Evolutionary conservation across 2,329 filamentous ascomycete species (phyloP), one percentile per base, ranked within the genome.

Genomic region (Claviceps pazoutovae): DNA sequence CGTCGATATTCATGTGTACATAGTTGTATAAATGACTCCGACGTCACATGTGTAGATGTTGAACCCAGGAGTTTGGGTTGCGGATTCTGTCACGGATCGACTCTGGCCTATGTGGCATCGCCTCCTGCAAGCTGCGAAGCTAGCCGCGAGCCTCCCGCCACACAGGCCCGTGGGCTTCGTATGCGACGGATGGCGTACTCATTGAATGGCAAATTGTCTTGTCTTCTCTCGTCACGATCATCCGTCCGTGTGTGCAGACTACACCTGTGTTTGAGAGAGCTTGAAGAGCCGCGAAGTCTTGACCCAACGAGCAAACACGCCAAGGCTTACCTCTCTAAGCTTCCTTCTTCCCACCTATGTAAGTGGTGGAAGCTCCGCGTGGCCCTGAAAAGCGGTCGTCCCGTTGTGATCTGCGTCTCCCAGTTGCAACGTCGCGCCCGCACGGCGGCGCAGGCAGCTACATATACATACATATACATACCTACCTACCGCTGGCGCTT

Each of bases 121-220:
- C 17, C 7, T 9, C 9, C 16, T 8, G 17, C 38, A 17, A n/a
- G 38, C 38, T 41, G 38, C 38, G 17, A 41, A 41, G 34, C 46
- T 30, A 14, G 49, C 42, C 23, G n/a, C 17, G 34, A 38, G 30
- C 30, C 42, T 26, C 21, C 16, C 43, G 17, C 14, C 41, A 43
- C 19, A 43, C 19, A 21, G 41, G 2, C 34, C 30, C 2, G 48
- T 37, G 48, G 48, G 48, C 26, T 41, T 38, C 19, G 21, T 48
- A 51, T 54, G 43, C 54, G 54, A 56, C 54, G 54, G 54, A 54
- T 41, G 53, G 52, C 53, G 52, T 37, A 52, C 36, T 23, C 21
- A 2, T 8, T 38, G 41, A 44, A 45, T 21, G n/a, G 23, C 8
- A 42, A 34, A 11, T 34, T 34, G 30, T 34, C 43, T 46, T 26